phyloP scores from a whole-genome alignment of 1,284 basidiomycete species.

The Rhodotorula mucilaginosa region DNA sequence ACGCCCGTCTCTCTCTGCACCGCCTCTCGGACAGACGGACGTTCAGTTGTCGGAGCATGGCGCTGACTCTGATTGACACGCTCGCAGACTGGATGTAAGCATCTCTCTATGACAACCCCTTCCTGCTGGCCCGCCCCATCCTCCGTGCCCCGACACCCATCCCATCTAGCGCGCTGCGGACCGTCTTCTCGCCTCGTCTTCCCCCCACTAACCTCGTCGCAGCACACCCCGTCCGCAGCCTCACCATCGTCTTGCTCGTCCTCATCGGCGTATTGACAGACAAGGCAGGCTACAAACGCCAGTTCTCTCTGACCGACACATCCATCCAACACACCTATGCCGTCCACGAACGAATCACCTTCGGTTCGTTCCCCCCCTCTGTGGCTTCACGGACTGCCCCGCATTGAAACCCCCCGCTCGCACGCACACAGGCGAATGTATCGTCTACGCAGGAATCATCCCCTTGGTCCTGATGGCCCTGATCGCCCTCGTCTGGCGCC shows the following conservation, averaged over 20 bases:
- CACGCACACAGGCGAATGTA: conserved; percentile 44
- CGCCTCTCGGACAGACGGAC: not conserved
- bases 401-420: not conserved
- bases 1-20: not conserved
- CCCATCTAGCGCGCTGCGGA: no score
- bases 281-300: conserved; percentile 8
- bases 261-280: conserved; percentile 29
- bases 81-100: conserved; percentile 19
- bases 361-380: conserved; percentile 43
- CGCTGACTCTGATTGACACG: not conserved
- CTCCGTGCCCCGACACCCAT: no score
- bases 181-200: no score
- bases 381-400: not conserved
- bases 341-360: conserved; percentile 77
- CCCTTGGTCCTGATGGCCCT: conserved; percentile 67
- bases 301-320: conserved; percentile 77
- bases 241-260: conserved; percentile 37
- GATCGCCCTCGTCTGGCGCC: conserved; percentile 67
- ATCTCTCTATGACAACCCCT: no score
- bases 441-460: conserved; percentile 63
- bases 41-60: not conserved
- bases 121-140: not conserved
- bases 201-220: no score
- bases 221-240: not conserved
- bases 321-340: conserved; percentile 69